Evolutionary conservation across 2,329 filamentous ascomycete species (phyloP).

Genomic region (Bisporella sp.): DNA sequence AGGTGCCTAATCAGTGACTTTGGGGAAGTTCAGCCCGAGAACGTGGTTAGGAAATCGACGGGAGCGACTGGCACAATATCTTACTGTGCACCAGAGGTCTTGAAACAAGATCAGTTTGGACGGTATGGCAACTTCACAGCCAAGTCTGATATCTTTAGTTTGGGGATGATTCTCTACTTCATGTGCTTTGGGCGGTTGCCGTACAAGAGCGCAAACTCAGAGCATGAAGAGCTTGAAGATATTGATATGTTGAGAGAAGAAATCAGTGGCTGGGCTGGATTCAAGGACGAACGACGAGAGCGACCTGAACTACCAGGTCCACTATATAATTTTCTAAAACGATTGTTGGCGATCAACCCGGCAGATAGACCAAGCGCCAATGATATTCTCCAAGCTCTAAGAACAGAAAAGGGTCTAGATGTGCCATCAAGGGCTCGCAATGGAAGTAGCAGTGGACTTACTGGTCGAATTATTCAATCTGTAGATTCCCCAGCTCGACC

Average conservation of each 20-base stretch:
- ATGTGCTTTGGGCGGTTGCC: constrained; percentile 90
- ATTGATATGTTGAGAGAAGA: constrained; percentile 78
- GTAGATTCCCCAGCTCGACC: constrained; percentile 25
- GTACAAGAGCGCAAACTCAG: constrained; percentile 73
- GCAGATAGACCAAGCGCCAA: constrained; percentile 72
- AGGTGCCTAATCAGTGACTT: constrained; percentile 94
- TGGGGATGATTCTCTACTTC: constrained; percentile 98
- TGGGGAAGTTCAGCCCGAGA: constrained; percentile 86
- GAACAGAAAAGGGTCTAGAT: constrained; percentile 25
- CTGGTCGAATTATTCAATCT: constrained; percentile 24
- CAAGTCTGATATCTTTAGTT: constrained; percentile 96
- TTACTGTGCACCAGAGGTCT: constrained; percentile 92
- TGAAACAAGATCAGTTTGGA: constrained; percentile 62
- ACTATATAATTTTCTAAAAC: constrained; percentile 78
- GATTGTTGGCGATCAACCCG: constrained; percentile 71
- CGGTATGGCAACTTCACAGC: constrained; percentile 88
- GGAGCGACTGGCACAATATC: constrained; percentile 95
- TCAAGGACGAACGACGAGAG: constrained; percentile 67
- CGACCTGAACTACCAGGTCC: constrained; percentile 79
- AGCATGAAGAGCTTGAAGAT: constrained; percentile 89
- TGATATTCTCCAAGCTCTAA: constrained; percentile 58
- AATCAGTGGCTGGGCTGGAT: constrained; percentile 81
- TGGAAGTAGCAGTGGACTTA: constrained; percentile 17
- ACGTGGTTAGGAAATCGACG: constrained; percentile 76
- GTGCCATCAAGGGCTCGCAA: constrained; percentile 19